Base-by-base conservation (phyloP, 2,329 filamentous ascomycete species). In the Fusarium sp. region DNA sequence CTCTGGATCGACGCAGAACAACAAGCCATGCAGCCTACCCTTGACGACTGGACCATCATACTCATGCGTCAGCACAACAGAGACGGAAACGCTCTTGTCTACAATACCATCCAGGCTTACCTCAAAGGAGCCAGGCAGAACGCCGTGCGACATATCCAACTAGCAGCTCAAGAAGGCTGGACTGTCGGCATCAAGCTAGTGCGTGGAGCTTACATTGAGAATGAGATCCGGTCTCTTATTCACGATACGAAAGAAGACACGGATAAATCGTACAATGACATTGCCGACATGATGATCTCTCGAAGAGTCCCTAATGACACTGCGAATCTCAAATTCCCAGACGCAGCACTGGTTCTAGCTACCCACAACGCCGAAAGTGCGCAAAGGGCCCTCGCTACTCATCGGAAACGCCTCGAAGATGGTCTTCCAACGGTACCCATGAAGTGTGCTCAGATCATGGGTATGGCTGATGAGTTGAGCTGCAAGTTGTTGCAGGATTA, bases 391-490 rank as follows among this genome's bases (percentile, higher is more conserved):
- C 67, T 80, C 5, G 71, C 76, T 9, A 80, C 83, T 1, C 82
- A 84, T 52, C 69, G 78, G 43, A 15, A 77, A 0, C 79, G 83
- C 1, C 75, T 82, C 0, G 74, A 78, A 4, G 61, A 67, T 11
- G 72, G 72, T 2, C 61, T 76, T 6, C 74, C 75, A 1, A 77
- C 75, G 0, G 72, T 77, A 0, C 60, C 71, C 0, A 76, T 87
- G 5, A 78, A 74, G 6, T 88, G 84, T 65, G 85, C 83, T 0
- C 86, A 88, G 70, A 79, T 88, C 1, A 82, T 85, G 59, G 85
- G 85, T 6, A 88, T 88, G 85, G 84, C 86, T 0, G 86, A 88
- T 52, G 84, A 87, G 64, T 79, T 88, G 18, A 83, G 81, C 37
- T 84, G 83, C 66, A 78, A 79, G 13, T 75, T 88, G 0, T 76